Evolutionary conservation across 768 basidiomycete species (phyloP), one percentile per base, ranked within the genome.

Genomic region (Lactarius pseudohatsudake): DNA sequence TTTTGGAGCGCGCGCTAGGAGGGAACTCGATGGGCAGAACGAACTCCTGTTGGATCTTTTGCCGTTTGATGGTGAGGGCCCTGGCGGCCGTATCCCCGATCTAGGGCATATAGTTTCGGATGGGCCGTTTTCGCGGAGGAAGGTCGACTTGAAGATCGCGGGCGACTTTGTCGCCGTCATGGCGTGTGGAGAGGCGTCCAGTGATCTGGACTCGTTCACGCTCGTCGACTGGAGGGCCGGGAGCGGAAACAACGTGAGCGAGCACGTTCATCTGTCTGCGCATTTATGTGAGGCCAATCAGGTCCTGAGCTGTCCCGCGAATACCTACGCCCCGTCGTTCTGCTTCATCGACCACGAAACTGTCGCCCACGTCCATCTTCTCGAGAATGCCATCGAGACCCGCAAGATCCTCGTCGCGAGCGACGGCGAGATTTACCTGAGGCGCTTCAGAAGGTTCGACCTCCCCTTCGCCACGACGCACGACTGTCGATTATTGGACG

Each of bases 101-200:
- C 18, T n/a, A 6, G 6, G 53, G 36, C 8, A 13, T 15, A 20
- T n/a, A 11, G 10, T 62, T 8, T 2, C 26, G 53, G 16, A 62
- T 13, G 53, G 53, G 38, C 1, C 20, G 20, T 40, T 54, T 18
- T 38, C 22, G 28, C 40, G 36, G 20, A n/a, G 13, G 15, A 18
- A 41, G 18, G 53, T 55, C 28, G 61, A 62, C 10, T 55, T 62
- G 61, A 62, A 62, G 61, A 62, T 62, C 26, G 61, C 26, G 20
- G 50, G 61, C 20, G 61, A 62, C 9, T 55, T 62, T 41, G 18
- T 62, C 3, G 53, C 36, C 11, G 26, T 62, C 36, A 62, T 62
- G 61, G 28, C 26, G 0, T 40, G 61, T 9, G 38, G 53, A 34
- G 15, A 15, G 28, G 11, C 18, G 22, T 47, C 45, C 9, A 2